Evolutionary conservation across 139 green algal genomes (phyloP).

Genomic region (Chlorella sorokiniana): DNA sequence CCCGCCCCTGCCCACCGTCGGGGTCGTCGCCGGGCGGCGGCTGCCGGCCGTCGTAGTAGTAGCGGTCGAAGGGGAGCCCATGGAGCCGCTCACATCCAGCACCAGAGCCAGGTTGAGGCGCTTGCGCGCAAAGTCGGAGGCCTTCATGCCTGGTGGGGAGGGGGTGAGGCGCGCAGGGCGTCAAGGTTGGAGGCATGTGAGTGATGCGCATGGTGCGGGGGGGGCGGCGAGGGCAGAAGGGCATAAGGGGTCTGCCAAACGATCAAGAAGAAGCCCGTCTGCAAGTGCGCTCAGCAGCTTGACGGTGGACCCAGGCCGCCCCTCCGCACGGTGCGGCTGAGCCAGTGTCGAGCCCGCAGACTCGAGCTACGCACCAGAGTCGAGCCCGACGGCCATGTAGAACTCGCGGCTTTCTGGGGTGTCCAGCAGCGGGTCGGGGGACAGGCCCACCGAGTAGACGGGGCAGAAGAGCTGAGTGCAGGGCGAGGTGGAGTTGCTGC

Average conservation of each 20-base stretch:
- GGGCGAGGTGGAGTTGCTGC: neutral
- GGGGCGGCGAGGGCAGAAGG: no score
- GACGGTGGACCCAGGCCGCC: no score
- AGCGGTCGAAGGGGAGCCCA: slow-evolving; percentile 29
- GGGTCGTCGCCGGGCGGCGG: no score
- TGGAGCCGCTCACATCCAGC: slow-evolving; percentile 35
- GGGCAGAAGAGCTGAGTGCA: slow-evolving; percentile 46
- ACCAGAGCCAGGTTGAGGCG: slow-evolving; percentile 36
- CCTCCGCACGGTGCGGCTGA: no score
- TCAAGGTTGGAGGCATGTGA: neutral
- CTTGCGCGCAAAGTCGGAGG: slow-evolving; percentile 7
- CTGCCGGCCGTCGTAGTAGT: no score
- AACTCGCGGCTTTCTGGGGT: neutral
- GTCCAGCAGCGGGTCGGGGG: slow-evolving; percentile 23
- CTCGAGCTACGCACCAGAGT: neutral
- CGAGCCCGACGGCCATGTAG: slow-evolving; percentile 4
- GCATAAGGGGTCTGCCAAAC: no score
- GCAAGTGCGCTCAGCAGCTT: no score
- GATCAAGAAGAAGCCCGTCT: no score
- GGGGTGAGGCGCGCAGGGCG: neutral
- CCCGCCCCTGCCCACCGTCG: no score
- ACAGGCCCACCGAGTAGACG: slow-evolving; percentile 23
- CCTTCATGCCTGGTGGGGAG: slow-evolving; percentile 7
- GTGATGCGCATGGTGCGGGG: neutral
- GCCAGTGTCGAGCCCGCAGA: neutral